Conservation (phyloP, 805 yeast species). For the Scheffersomyces spartinae region DNA sequence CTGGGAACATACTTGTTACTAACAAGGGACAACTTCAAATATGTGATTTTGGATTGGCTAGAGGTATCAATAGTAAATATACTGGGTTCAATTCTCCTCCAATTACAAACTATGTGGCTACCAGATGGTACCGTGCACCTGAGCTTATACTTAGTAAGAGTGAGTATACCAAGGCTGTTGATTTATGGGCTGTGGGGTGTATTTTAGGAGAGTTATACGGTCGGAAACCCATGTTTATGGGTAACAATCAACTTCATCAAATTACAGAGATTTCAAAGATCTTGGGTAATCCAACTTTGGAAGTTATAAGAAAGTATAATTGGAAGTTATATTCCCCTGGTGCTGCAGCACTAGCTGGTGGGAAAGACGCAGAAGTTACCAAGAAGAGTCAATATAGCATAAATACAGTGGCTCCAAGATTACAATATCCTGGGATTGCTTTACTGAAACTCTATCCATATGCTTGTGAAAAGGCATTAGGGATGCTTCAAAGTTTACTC, state of each 20-base stretch:
- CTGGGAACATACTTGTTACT: constrained; percentile 76
- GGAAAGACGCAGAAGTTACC: no score
- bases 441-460: constrained; percentile 55
- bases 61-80: constrained; percentile 43
- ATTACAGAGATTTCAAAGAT: constrained; percentile 54
- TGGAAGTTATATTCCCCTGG: constrained; percentile 14
- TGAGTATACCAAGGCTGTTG: constrained; percentile 56
- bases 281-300: constrained; percentile 58
- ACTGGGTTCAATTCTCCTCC: constrained; percentile 24
- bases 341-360: constrained; percentile 1
- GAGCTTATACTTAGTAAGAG: constrained; percentile 61
- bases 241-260: constrained; percentile 63
- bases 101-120: constrained; percentile 82
- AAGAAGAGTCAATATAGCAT: no score
- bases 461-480: constrained; percentile 40
- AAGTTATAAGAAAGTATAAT: constrained; percentile 19
- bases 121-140: constrained; percentile 94
- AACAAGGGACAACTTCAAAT: constrained; percentile 67
- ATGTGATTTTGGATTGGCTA: constrained; percentile 89
- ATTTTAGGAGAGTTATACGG: constrained; percentile 78
- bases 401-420: constrained; percentile 33
- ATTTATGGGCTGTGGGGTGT: constrained; percentile 92
- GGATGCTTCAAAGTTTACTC: constrained; percentile 43
- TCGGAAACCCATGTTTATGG: constrained; percentile 69
- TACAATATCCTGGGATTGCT: constrained; percentile 25